A percentile compares a stretch with the other conserved stretches of the same genome.
phyloP scores from a whole-genome alignment of 1,284 basidiomycete species.

The Boletus holoroseus region DNA sequence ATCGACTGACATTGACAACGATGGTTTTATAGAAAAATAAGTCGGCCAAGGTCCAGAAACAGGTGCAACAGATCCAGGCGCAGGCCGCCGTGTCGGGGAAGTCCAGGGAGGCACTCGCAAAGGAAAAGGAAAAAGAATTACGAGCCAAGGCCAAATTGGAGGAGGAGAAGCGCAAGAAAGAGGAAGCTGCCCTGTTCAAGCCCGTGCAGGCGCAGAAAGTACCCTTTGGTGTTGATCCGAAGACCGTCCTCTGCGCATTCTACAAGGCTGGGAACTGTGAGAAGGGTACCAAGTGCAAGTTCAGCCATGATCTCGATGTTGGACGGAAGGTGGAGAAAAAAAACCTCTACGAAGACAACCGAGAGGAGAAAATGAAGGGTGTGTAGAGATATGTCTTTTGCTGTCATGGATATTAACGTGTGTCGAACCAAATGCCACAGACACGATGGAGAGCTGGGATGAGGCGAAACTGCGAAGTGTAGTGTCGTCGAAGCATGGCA shows the following conservation, averaged over 20 bases:
- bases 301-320: constrained; percentile 88
- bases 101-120: constrained; percentile 70
- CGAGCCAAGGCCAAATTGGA: constrained; percentile 74
- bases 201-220: constrained; percentile 82
- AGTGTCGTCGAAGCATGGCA: constrained; percentile 84
- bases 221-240: constrained; percentile 93
- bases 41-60: constrained; percentile 87
- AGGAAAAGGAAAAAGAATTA: constrained; percentile 78
- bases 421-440: constrained; percentile 37
- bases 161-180: constrained; percentile 81
- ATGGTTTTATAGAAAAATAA: constrained; percentile 75
- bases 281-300: constrained; percentile 92
- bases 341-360: constrained; percentile 87
- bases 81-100: constrained; percentile 71
- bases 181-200: constrained; percentile 77
- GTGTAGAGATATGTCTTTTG: constrained; percentile 25
- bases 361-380: constrained; percentile 79
- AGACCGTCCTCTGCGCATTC: constrained; percentile 84
- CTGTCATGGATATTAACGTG: constrained; percentile 4
- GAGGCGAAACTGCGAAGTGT: constrained; percentile 88
- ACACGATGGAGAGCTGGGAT: constrained; percentile 99
- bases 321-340: constrained; percentile 94
- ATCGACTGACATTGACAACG: constrained; percentile 8
- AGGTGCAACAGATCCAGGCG: constrained; percentile 74
- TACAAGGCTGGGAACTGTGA: constrained; percentile 87